Conservation (phyloP, 2,329 filamentous ascomycete species). For the Aspergillus tanneri region DNA sequence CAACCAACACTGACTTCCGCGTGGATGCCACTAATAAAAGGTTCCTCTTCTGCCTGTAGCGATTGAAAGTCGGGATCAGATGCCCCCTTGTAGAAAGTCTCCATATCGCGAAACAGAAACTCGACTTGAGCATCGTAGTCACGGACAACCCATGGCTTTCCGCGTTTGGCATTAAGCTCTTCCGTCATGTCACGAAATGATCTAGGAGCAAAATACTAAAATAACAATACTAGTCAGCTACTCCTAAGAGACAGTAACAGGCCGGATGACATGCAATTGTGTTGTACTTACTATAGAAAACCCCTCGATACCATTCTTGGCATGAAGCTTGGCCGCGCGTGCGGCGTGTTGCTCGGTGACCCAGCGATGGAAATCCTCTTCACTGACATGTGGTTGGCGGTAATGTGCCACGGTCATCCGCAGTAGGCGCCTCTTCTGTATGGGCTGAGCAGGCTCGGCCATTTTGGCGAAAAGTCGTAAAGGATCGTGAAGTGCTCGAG, state of each 20-base stretch:
- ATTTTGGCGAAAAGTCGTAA: neutral
- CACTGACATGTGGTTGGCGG: slow-evolving; percentile 2
- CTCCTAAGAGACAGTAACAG: neutral
- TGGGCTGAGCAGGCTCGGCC: slow-evolving; percentile 1
- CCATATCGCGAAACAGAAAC: slow-evolving; percentile 22
- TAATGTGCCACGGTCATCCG: slow-evolving; percentile 4
- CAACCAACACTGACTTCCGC: slow-evolving; percentile 17
- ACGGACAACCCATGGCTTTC: neutral
- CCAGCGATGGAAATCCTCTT: slow-evolving; percentile 4
- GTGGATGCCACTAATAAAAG: slow-evolving; percentile 13
- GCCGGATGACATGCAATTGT: neutral
- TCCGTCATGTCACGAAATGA: slow-evolving; percentile 1
- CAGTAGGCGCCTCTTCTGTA: slow-evolving; percentile 4
- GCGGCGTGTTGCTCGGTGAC: slow-evolving; percentile 3
- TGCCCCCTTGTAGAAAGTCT: slow-evolving; percentile 12
- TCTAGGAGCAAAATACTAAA: slow-evolving; percentile 2
- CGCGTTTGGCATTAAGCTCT: neutral
- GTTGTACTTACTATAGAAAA: slow-evolving; percentile 2
- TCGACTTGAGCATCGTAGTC: slow-evolving; percentile 18
- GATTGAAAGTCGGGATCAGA: slow-evolving; percentile 20
- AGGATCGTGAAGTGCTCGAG: neutral
- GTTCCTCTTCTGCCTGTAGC: slow-evolving; percentile 20
- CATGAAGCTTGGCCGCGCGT: slow-evolving; percentile 3
- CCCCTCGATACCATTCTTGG: slow-evolving; percentile 6
- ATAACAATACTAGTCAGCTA: too few species aligned